Conservation (phyloP, 306 rosid genomes). For the Quillaja saponaria region DNA sequence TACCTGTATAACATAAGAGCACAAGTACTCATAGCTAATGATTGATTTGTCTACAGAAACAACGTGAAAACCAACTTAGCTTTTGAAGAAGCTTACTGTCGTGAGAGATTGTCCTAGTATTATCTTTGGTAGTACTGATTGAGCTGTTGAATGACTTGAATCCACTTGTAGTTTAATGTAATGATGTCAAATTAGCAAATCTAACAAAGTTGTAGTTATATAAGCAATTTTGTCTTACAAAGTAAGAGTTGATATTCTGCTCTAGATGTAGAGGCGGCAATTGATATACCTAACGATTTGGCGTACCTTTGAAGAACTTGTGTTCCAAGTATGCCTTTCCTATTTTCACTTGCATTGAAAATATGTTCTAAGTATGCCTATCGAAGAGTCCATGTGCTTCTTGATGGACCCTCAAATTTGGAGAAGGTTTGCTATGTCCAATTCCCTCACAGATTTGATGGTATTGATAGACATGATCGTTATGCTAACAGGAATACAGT, state of each 20-base stretch:
- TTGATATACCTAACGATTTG: constrained; percentile 61
- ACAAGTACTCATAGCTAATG: neutral
- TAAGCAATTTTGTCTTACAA: neutral
- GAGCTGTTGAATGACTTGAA: constrained; percentile 10
- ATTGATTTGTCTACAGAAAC: neutral
- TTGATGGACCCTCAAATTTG: constrained; percentile 66
- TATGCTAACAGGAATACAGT: constrained; percentile 67
- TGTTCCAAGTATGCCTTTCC: constrained; percentile 48
- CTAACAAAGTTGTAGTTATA: constrained; percentile 17
- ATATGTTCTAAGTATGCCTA: constrained; percentile 63
- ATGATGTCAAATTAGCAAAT: too few species aligned
- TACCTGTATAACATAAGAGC: neutral
- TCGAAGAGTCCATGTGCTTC: constrained; percentile 64
- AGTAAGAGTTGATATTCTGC: constrained; percentile 10
- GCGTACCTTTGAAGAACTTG: constrained; percentile 62
- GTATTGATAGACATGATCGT: constrained; percentile 61
- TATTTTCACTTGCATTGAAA: constrained; percentile 31
- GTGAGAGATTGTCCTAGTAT: too few species aligned
- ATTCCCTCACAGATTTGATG: constrained; percentile 68
- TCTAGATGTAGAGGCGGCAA: constrained; percentile 53
- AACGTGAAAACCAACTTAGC: too few species aligned
- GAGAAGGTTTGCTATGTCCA: constrained; percentile 60
- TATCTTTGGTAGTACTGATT: neutral
- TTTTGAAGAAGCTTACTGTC: too few species aligned
- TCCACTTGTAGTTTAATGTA: too few species aligned